A percentile compares a stretch with the other conserved stretches of the same genome.
Evolutionary conservation across 2,329 filamentous ascomycete genomes (phyloP).

Genomic region (Cladophialophora yegresii): DNA sequence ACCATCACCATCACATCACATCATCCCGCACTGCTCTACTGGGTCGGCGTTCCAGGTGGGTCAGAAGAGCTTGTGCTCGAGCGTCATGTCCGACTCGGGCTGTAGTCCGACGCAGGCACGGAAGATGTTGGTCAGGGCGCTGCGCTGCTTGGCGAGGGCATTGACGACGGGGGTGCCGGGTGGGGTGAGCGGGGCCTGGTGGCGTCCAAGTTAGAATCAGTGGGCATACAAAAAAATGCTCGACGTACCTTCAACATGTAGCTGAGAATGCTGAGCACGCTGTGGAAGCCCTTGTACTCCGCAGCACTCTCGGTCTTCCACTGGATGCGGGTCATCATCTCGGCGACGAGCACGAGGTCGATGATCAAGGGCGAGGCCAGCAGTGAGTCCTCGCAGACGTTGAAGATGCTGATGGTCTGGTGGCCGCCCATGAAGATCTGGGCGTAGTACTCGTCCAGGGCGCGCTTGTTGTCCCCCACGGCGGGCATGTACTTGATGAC

Average conservation of each 20-base stretch:
- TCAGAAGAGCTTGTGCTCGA: conserved; percentile 92
- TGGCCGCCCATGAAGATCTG: conserved; percentile 99
- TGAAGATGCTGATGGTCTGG: conserved; percentile 97
- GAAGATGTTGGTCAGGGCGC: conserved; percentile 95
- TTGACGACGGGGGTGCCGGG: conserved; percentile 96
- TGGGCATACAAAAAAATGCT: too few relatives aligned
- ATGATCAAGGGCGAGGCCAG: conserved; percentile 96
- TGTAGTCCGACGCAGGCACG: conserved; percentile 94
- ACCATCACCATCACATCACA: not conserved
- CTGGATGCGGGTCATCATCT: conserved; percentile 98
- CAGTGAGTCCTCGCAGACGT: conserved; percentile 97
- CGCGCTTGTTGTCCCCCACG: conserved; percentile 98
- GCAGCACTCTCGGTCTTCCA: conserved; percentile 68
- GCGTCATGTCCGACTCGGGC: conserved; percentile 97
- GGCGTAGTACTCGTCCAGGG: conserved; percentile 97
- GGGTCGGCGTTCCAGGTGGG: not conserved
- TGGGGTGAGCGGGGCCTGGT: conserved; percentile 90
- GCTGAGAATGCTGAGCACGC: conserved; percentile 92
- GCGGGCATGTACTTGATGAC: conserved; percentile 99
- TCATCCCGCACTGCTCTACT: not conserved
- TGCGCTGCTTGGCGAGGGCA: conserved; percentile 91
- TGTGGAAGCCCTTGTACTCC: conserved; percentile 92
- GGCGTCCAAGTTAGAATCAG: conserved; percentile 9
- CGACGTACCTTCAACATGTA: conserved; percentile 81
- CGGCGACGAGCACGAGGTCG: conserved; percentile 85